Base-by-base conservation (phyloP, 1,139 yeast species). In the Pichia sp. region DNA sequence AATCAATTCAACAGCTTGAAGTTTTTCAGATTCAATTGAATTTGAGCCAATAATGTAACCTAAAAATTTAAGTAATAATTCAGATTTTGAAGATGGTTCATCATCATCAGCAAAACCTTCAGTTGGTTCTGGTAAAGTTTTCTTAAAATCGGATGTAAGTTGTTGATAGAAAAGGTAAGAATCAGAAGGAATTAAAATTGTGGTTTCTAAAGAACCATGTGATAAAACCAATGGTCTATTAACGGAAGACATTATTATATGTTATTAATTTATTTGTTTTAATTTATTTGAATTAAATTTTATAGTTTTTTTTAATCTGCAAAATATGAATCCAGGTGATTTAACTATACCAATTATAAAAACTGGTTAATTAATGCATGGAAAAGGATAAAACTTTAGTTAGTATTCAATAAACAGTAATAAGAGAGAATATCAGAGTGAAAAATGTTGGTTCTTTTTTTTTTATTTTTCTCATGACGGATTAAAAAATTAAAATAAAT, bases 51-150 rank as follows among this genome's bases (percentile, higher is more conserved):
- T 55, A 45, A 85, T 76, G 64, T 76, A 90, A 23, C 96, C 96
- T 51, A 92, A 71, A 62, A 90, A 92, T 59, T 80, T 79, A 50
- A 89, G 87, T 54, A 87, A 74, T 51, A 92, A 76, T 68, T 94
- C 98, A 37, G 90, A 82, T 43, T 94, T 82, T 40, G 94, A 82
- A 38, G 90, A 69, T 37, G 97, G 97, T 68, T 87, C 97, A 52
- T 86, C 82, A 57, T 87, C 96, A 49, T 78, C 85, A 42, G 92
- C 92, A 58, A 76, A 81, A 24, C 84, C 94, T 59, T 86, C 96
- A 36, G 96, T 84, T 38, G 83, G 80, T 42, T 74, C 76, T 24
- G 96, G 96, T 55, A 89, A 75, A 34, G 82, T 71, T 62, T 86
- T 84, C 59, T 69, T 70, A 63, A 92, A 92, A 63, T 82, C 95